A percentile compares a stretch with the other conserved stretches of the same genome.
Evolutionary conservation across 305 asterid genomes (phyloP).

Genomic region (Rubia peregrina): DNA sequence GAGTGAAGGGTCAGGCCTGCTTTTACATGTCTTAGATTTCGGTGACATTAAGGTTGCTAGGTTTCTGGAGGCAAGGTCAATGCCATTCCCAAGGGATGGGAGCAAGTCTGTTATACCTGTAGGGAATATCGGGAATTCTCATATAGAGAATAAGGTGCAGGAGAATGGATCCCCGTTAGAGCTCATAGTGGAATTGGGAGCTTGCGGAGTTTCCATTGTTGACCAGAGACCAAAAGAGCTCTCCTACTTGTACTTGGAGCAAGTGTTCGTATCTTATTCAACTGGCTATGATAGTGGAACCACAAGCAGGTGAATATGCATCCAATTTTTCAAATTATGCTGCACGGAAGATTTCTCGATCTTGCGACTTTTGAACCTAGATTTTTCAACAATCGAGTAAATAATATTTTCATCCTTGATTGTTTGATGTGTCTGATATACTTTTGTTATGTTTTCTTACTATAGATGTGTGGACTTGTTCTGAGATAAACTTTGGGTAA

Average conservation of each 20-base stretch:
- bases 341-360: neutral
- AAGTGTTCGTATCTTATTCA: constrained; percentile 68
- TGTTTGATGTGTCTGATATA: neutral
- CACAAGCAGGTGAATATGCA: constrained; percentile 67
- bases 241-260: constrained; percentile 85
- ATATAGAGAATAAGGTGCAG: constrained; percentile 45
- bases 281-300: constrained; percentile 94
- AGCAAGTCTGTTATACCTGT: constrained; percentile 31
- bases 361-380: neutral
- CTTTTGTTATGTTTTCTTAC: constrained; percentile 12
- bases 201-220: constrained; percentile 76
- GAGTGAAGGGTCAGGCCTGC: constrained; percentile 46
- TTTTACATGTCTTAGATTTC: constrained; percentile 55
- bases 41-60: constrained; percentile 73
- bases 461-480: neutral
- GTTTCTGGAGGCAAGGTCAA: constrained; percentile 39
- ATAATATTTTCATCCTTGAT: neutral
- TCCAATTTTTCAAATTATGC: constrained; percentile 15
- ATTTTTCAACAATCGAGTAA: neutral
- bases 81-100: constrained; percentile 38
- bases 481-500: neutral
- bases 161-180: constrained; percentile 77
- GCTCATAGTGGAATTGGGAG: constrained; percentile 80
- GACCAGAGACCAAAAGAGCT: constrained; percentile 92
- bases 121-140: constrained; percentile 48